A percentile compares a stretch with the other conserved stretches of the same genome.
These are phyloP conservation scores for Penstemon eatonii DNA, from an alignment of 257 asterid species.

Conservation along the genomic window DNA sequence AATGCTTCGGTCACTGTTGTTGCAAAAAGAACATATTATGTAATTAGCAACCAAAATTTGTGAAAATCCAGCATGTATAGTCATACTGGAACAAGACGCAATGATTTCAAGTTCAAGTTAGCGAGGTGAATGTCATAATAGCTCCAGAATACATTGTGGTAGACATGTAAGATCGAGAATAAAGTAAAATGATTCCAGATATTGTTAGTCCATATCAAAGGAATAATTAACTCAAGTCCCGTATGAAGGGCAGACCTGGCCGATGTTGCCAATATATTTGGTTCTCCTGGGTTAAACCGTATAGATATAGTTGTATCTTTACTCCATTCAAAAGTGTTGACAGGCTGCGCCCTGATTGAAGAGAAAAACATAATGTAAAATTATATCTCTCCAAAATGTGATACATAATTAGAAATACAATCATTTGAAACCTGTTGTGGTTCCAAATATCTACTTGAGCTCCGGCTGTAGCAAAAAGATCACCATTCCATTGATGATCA, in stretches of 20 bases:
- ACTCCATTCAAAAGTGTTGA: slow-evolving; percentile 86
- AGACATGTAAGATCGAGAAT: slow-evolving; percentile 6
- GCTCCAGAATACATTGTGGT: background rate
- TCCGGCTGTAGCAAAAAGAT: slow-evolving; percentile 93
- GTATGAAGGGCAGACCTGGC: slow-evolving; percentile 55
- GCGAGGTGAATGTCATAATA: slow-evolving; percentile 14
- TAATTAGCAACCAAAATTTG: slow-evolving; percentile 16
- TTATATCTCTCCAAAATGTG: slow-evolving; percentile 1
- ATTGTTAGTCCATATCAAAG: slow-evolving; percentile 12
- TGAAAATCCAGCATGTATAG: slow-evolving; percentile 13
- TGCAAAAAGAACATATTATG: slow-evolving; percentile 19
- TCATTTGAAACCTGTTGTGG: slow-evolving; percentile 69
- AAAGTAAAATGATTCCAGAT: too few species aligned
- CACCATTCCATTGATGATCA: slow-evolving; percentile 91
- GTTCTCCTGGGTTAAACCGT: slow-evolving; percentile 95
- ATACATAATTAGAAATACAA: background rate
- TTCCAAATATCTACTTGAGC: slow-evolving; percentile 97
- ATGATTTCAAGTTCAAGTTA: background rate
- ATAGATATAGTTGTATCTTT: slow-evolving; percentile 66
- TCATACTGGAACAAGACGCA: slow-evolving; percentile 10
- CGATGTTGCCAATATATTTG: slow-evolving; percentile 81
- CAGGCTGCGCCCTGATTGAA: slow-evolving; percentile 82
- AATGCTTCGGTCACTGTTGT: slow-evolving; percentile 90
- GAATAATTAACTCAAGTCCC: slow-evolving; percentile 18
- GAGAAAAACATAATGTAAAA: slow-evolving; percentile 28